phyloP scores from a whole-genome alignment of 2,329 filamentous ascomycete genomes.

The Xylariaceae sp. region DNA sequence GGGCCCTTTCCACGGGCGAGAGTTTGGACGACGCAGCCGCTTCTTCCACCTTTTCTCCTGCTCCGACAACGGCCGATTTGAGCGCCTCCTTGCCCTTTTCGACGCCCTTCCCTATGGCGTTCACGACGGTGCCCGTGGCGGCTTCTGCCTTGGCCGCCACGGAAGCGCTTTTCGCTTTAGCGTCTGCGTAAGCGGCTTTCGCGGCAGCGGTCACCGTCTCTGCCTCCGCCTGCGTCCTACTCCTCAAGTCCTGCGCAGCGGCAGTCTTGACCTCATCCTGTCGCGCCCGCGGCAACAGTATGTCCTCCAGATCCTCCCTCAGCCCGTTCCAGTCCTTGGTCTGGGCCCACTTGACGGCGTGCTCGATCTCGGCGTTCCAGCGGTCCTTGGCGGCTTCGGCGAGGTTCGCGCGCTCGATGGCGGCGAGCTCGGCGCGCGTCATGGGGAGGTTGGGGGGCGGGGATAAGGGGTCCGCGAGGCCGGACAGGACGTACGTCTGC shows the following conservation, averaged over 20 bases:
- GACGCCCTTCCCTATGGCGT: conserved; percentile 37
- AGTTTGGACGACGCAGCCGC: conserved; percentile 35
- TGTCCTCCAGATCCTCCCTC: conserved; percentile 55
- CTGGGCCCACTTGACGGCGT: conserved; percentile 61
- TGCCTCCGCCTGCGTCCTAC: conserved; percentile 32
- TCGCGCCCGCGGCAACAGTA: conserved; percentile 31
- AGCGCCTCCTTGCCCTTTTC: conserved; percentile 38
- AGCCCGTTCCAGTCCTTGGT: conserved; percentile 59
- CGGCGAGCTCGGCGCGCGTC: conserved; percentile 45
- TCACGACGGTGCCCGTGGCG: conserved; percentile 34
- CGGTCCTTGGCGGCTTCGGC: conserved; percentile 66
- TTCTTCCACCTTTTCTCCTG: conserved; percentile 28
- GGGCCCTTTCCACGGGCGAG: conserved; percentile 46
- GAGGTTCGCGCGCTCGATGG: conserved; percentile 49
- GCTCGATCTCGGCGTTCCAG: conserved; percentile 71
- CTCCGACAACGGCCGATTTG: conserved; percentile 32
- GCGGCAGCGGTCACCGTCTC: conserved; percentile 27
- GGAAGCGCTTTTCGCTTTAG: conserved; percentile 26
- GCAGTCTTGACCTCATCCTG: conserved; percentile 26
- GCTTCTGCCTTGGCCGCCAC: conserved; percentile 26
- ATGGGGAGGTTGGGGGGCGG: conserved; percentile 44
- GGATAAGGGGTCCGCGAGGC: conserved; percentile 43
- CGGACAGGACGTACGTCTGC: conserved; percentile 50
- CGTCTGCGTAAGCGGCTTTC: conserved; percentile 28
- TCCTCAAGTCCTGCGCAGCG: conserved; percentile 28